phyloP scores from a whole-genome alignment of 176 grass and related monocot genomes.

The Ananas comosus region DNA sequence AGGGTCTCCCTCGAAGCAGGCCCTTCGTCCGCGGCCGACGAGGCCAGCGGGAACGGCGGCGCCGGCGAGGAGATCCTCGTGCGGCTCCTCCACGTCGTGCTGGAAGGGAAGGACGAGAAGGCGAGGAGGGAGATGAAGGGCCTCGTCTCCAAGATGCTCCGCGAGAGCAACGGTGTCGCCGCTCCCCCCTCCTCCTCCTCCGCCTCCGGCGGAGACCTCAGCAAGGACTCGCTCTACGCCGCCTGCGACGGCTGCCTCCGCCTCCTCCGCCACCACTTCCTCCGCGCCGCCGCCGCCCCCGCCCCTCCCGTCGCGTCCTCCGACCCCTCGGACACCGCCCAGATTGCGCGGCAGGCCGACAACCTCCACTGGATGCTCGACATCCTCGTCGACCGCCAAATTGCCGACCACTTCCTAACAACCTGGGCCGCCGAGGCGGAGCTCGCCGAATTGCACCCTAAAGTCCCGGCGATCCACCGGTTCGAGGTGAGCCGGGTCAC shows the following conservation, averaged over 20 bases:
- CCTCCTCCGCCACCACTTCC: slow-evolving; percentile 59
- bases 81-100: slow-evolving; percentile 79
- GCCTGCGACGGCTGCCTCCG: slow-evolving; percentile 71
- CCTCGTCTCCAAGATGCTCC: slow-evolving; percentile 93
- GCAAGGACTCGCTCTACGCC: slow-evolving; percentile 85
- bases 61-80: slow-evolving; percentile 72
- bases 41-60: slow-evolving; percentile 14
- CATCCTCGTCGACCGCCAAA: slow-evolving; percentile 92
- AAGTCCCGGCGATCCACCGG: slow-evolving; percentile 79
- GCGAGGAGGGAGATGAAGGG: slow-evolving; percentile 96
- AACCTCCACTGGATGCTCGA: slow-evolving; percentile 96
- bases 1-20: slow-evolving; percentile 70
- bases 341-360: slow-evolving; percentile 82
- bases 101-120: slow-evolving; percentile 97
- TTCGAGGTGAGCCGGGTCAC: slow-evolving; percentile 89
- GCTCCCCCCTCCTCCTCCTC: neutral
- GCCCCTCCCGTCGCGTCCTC: slow-evolving; percentile 1
- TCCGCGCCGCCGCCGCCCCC: slow-evolving; percentile 33
- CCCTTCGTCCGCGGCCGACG: slow-evolving; percentile 34
- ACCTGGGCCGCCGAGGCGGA: slow-evolving; percentile 72
- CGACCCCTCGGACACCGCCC: slow-evolving; percentile 38
- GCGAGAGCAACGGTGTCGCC: slow-evolving; percentile 49
- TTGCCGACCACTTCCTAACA: slow-evolving; percentile 77
- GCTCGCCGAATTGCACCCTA: slow-evolving; percentile 54
- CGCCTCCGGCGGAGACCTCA: slow-evolving; percentile 52